Conservation (phyloP, 768 basidiomycete species). For the Boletus reticulatus region DNA sequence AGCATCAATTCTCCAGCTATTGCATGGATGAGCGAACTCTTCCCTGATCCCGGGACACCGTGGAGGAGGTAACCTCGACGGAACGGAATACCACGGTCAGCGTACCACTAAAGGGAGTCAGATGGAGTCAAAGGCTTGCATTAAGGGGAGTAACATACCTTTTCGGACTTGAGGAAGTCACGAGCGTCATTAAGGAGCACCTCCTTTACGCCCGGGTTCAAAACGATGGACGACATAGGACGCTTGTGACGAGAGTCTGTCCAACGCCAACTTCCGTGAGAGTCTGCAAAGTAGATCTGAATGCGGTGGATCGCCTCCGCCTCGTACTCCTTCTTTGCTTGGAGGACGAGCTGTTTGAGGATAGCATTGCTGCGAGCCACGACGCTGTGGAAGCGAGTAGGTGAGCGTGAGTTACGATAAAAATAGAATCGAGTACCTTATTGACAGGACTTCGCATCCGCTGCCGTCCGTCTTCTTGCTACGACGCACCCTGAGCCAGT, state of each 20-base stretch:
- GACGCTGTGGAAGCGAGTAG: slow-evolving; percentile 47
- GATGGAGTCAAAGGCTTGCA: not conserved
- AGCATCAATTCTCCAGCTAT: slow-evolving; percentile 87
- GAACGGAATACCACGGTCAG: slow-evolving; percentile 91
- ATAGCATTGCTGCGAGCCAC: slow-evolving; percentile 82
- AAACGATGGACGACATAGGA: slow-evolving; percentile 83
- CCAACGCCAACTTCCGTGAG: slow-evolving; percentile 86
- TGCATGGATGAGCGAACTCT: slow-evolving; percentile 83
- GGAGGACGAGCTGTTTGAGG: slow-evolving; percentile 84
- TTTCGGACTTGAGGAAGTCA: slow-evolving; percentile 83
- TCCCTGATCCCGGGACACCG: slow-evolving; percentile 83
- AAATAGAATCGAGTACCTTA: slow-evolving; percentile 48
- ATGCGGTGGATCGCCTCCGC: slow-evolving; percentile 84
- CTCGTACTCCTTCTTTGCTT: slow-evolving; percentile 88
- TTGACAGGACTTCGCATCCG: slow-evolving; percentile 71
- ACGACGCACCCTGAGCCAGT: slow-evolving; percentile 78
- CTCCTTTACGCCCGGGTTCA: slow-evolving; percentile 87
- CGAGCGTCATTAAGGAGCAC: slow-evolving; percentile 80
- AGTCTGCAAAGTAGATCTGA: slow-evolving; percentile 88
- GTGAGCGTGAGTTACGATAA: slow-evolving; percentile 8
- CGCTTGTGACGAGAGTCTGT: slow-evolving; percentile 86
- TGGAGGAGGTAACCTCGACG: slow-evolving; percentile 84
- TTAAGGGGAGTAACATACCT: slow-evolving; percentile 40
- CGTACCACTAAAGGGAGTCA: slow-evolving; percentile 65
- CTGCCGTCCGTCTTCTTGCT: slow-evolving; percentile 67